Percentiles rank a stretch among this genome's conserved stretches.
These are phyloP conservation scores for Lachnellula arida DNA, from an alignment of 2,329 filamentous ascomycete species.

Conservation along the genomic window DNA sequence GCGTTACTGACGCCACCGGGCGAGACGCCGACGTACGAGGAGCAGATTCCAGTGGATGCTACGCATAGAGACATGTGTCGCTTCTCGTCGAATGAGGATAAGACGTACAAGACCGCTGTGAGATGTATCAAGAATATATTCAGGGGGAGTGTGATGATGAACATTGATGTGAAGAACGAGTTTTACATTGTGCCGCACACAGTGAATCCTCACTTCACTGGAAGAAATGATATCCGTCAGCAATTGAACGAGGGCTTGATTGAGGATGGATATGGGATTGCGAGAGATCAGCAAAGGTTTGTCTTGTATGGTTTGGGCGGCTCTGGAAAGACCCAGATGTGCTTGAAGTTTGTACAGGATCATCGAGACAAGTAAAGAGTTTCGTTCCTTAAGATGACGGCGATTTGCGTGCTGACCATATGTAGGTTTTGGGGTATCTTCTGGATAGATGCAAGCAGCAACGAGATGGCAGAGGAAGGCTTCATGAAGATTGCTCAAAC, in stretches of 20 bases:
- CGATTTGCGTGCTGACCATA: not conserved
- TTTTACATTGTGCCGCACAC: slow-evolving; percentile 9
- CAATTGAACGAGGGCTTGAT: slow-evolving; percentile 3
- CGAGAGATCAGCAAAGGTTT: slow-evolving; percentile 10
- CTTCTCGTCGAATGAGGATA: slow-evolving; percentile 2
- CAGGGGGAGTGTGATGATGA: not conserved
- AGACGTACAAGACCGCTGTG: slow-evolving; percentile 10
- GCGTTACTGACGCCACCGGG: slow-evolving; percentile 7
- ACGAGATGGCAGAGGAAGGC: slow-evolving; percentile 4
- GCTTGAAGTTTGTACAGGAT: slow-evolving; percentile 16
- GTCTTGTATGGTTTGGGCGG: slow-evolving; percentile 30
- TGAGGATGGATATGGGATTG: not conserved
- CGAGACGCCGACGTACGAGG: slow-evolving; percentile 6
- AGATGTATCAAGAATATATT: slow-evolving; percentile 9
- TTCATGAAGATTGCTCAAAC: slow-evolving; percentile 8
- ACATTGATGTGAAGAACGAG: slow-evolving; percentile 6
- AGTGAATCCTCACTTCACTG: slow-evolving; percentile 15
- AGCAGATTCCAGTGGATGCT: slow-evolving; percentile 10
- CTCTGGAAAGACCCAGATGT: slow-evolving; percentile 29
- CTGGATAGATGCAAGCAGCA: slow-evolving; percentile 17
- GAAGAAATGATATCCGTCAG: slow-evolving; percentile 11
- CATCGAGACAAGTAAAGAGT: slow-evolving; percentile 4
- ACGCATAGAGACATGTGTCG: slow-evolving; percentile 16
- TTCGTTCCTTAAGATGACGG: not conserved
- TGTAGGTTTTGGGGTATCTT: slow-evolving; percentile 20